Evolutionary conservation across 2,329 filamentous ascomycete genomes (phyloP), one percentile per base, ranked within the genome.

Genomic region (Cordyceps tenuipes): DNA sequence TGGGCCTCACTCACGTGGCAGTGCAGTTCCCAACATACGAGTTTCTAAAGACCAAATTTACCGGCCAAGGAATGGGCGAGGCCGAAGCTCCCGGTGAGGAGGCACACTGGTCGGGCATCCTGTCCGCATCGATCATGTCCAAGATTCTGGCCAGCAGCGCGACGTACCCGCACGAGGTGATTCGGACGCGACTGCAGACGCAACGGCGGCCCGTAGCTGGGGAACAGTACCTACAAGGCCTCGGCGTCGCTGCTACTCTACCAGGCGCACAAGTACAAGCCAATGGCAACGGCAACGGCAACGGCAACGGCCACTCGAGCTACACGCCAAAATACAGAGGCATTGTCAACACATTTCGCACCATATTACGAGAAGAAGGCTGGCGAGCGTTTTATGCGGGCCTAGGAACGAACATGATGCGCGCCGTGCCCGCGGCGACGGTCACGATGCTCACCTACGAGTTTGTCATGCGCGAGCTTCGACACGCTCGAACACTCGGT

Each of bases 381-480:
- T 97, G 93, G 92, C 82, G 89, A 63, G 93, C 93, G 3, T 97
- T 99, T 68, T 99, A 99, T 72, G 93, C 92, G 26, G 94, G 94
- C 41, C 91, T 99, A 80, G 94, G 94, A 43, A 96, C 93, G 53
- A 99, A 99, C 75, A 90, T 99, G 85, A 91, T 97, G 79, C 84
- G 94, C 60, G 94, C 94, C 8, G 88, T 99, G 13, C 94, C 94
- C 36, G 91, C 94, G 23, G 93, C 94, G 21, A 96, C 96, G 68
- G 96, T 96, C 29, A 99, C 94, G 3, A 95, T 99, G 88, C 80
- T 97, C 70, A 97, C 93, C 13, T 99, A 96, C 70, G 94, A 99
- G 75, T 94, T 88, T 66, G 76, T 80, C 54, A 85, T 85, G 82
- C 75, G 78, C 57, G 71, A 75, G 59, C 71, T 85, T 21, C 80